These are phyloP conservation scores for Prunus davidiana DNA, from an alignment of 306 rosid genomes.

Conservation along the genomic window DNA sequence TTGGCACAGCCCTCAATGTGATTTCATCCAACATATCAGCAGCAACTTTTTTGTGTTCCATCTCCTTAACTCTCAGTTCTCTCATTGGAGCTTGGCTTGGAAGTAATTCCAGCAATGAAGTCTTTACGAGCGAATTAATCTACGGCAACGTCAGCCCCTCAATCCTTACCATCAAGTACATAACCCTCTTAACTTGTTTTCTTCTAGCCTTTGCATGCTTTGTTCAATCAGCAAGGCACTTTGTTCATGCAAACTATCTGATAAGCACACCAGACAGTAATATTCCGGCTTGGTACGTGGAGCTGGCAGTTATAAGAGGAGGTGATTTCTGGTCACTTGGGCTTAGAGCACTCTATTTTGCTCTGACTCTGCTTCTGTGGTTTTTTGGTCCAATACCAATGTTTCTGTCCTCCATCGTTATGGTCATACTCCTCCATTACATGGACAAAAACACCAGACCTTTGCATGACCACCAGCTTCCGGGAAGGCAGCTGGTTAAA, in stretches of 20 bases:
- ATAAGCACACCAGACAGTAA: conserved; percentile 53
- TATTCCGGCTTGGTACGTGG: conserved; percentile 49
- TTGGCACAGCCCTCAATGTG: conserved; percentile 44
- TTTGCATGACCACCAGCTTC: conserved; percentile 27
- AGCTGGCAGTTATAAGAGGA: conserved; percentile 66
- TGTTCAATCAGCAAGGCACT: conserved; percentile 67
- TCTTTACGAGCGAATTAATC: conserved; percentile 45
- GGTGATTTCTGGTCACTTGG: conserved; percentile 80
- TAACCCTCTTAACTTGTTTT: conserved; percentile 55
- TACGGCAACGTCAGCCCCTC: conserved; percentile 55
- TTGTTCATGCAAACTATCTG: conserved; percentile 76
- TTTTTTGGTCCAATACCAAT: conserved; percentile 87
- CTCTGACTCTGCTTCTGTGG: conserved; percentile 69
- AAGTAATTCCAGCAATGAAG: conserved; percentile 23
- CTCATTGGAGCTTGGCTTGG: conserved; percentile 81
- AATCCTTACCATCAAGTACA: conserved; percentile 56
- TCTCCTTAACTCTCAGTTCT: conserved; percentile 61
- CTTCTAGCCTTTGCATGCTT: conserved; percentile 70
- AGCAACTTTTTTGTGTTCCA: conserved; percentile 57
- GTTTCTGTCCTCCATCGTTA: conserved; percentile 51
- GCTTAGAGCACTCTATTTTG: conserved; percentile 68
- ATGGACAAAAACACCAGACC: conserved; percentile 65
- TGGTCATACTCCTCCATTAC: conserved; percentile 45
- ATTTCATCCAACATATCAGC: conserved; percentile 58
- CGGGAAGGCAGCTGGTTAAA: conserved; percentile 11